Base-by-base conservation (phyloP, 129 eudicot genomes). In the Lonicera japonica region DNA sequence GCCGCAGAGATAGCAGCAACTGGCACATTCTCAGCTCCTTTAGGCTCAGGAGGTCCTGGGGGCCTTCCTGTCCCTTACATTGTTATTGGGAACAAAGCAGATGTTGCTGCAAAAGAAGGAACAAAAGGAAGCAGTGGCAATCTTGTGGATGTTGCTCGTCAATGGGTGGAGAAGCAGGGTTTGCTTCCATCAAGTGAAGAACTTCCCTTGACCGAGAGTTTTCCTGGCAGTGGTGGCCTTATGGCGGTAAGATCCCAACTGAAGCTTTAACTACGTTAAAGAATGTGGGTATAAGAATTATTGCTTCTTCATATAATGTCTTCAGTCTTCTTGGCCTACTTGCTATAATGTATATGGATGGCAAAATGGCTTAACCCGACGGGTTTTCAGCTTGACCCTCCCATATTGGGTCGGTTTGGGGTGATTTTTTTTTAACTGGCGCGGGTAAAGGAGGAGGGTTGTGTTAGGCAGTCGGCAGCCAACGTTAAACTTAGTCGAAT, bases 121-220 rank as follows among this genome's bases (percentile, higher is more conserved):
- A 64, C 74, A 5, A 69, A 84, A 67, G 95, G 88, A 47, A 92
- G 99, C 78, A 92, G 89, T 78, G 99, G 99, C 61, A 92, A 92
- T 79, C 96, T 92, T 72, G 95, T 92, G 59, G 99, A 92, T 73
- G 81, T 67, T 64, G 99, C 99, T 21, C 80, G 85, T 17, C 95
- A 92, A 8, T 92, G 96, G 99, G 95, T 88, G 23, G 99, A 92
- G 69, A 88, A 88, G 63, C 96, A 92, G 78, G 99, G 99, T 71
- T 79, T 92, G 56, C 89, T 92, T 74, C 82, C 99, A 25, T 72
- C 91, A 43, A 83, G 77, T 62, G 96, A 92, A 22, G 99, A 92
- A 58, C 84, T 88, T 72, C 99, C 99, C 1, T 36, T 92, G 60
- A 77, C 84, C 21, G 99, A 88, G 71, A 87, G 85, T 65, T 92